Base-by-base conservation (phyloP, 208 protist species). In the Crithidia fasciculata region DNA sequence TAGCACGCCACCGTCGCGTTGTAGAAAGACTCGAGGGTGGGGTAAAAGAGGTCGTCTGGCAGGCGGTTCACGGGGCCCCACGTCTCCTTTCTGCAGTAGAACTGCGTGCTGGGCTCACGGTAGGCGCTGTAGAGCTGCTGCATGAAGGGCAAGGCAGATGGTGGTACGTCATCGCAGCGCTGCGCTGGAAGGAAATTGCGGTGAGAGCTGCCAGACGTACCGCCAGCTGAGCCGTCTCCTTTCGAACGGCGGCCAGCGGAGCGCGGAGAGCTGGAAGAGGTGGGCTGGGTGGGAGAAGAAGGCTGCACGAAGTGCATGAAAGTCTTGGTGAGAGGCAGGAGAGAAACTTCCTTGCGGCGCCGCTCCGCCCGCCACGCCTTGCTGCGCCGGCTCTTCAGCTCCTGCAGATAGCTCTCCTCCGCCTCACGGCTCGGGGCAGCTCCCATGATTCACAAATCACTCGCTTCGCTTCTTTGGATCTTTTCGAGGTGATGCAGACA, bases 51-150 rank as follows among this genome's bases (percentile, higher is more conserved):
- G 43, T 59, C 16, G 63, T 63, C 54, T 59, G 79, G 57, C 37
- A 72, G 67, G 57, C 66, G 40, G 76, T 53, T 39, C 69, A 72
- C 2, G 58, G 58, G 6, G 63, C 67, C 56, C 71, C 77, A 65
- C 9, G 71, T 78, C 9, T 61, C 74, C 28, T 67, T 69, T 44
- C 83, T 74, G 52, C 74, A 78, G 76, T 83, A 85, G 47, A 80
- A 88, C 39, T 77, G 77, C 59, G 79, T 78, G 60, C 45, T 69
- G 10, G 73, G 73, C 39, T 88, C 79, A 54, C 76, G 74, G 36
- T 75, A 81, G 39, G 76, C 73, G 36, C 71, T 61, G 60, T 80
- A 80, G 37, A 88, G 72, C 76, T 85, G 83, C 65, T 81, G 76
- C 50, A 85, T 71, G 19, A 88, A 71, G n/a, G 83, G 61, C 45